Evolutionary conservation across 805 yeast species (phyloP).

Genomic region (Yamadazyma paraphyllophila): DNA sequence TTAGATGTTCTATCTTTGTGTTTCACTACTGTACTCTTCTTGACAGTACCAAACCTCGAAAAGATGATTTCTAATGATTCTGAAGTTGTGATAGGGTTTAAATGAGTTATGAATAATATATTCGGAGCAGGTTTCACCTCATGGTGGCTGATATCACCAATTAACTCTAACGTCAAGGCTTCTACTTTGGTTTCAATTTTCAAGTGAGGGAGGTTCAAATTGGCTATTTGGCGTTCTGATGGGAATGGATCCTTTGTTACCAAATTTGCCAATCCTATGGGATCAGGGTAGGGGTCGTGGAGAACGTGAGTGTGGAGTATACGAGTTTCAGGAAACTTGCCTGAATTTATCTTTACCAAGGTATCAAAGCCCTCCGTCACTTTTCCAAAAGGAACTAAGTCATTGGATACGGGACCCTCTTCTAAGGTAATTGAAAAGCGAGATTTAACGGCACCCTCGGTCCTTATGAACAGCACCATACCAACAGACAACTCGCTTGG

Average conservation of each 20-base stretch:
- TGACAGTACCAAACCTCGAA: slow-evolving; percentile 57
- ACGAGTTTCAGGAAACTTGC: slow-evolving; percentile 30
- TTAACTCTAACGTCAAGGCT: slow-evolving; percentile 59
- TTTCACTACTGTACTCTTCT: slow-evolving; percentile 49
- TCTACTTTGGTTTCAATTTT: slow-evolving; percentile 43
- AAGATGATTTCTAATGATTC: slow-evolving; percentile 57
- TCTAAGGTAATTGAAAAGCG: slow-evolving; percentile 14
- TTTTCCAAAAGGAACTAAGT: slow-evolving; percentile 39
- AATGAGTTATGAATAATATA: slow-evolving; percentile 59
- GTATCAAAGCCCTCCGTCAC: slow-evolving; percentile 51
- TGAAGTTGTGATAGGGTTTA: slow-evolving; percentile 60
- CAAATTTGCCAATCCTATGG: slow-evolving; percentile 14
- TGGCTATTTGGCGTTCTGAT: slow-evolving; percentile 13
- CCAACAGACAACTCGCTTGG: slow-evolving; percentile 1
- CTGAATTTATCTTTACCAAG: slow-evolving; percentile 42
- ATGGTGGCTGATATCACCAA: slow-evolving; percentile 62
- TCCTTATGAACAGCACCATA: slow-evolving; percentile 11
- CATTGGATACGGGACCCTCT: background rate
- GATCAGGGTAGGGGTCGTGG: slow-evolving; percentile 52
- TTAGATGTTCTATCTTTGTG: slow-evolving; percentile 51
- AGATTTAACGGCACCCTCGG: slow-evolving; percentile 6
- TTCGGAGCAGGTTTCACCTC: slow-evolving; percentile 59
- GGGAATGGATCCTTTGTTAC: slow-evolving; percentile 9
- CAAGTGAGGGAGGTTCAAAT: slow-evolving; percentile 11
- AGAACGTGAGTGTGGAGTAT: slow-evolving; percentile 50